Evolutionary conservation across 1,284 basidiomycete species (phyloP).

Genomic region (Ganoderma multipileum): DNA sequence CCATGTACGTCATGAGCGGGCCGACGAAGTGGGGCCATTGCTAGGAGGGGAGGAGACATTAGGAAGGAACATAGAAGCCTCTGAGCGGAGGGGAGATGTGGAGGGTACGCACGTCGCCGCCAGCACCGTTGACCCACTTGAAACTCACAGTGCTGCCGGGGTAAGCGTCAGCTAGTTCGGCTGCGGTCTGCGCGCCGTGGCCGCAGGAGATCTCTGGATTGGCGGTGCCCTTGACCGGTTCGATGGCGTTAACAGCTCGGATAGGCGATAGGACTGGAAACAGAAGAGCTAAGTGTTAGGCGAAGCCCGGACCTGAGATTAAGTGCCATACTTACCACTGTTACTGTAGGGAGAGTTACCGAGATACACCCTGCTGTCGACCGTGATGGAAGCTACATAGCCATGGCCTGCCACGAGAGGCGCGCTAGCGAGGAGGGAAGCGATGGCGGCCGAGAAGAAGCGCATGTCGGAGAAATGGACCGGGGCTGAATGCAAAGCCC

Average conservation of each 20-base stretch:
- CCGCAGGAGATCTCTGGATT: constrained; percentile 51
- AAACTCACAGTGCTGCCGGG: constrained; percentile 53
- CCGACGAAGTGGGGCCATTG: constrained; percentile 54
- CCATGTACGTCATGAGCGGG: constrained; percentile 75
- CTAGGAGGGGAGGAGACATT: not conserved
- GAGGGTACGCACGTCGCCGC: constrained; percentile 31
- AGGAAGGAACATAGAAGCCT: not conserved
- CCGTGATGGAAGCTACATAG: constrained; percentile 55
- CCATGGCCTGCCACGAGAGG: constrained; percentile 63
- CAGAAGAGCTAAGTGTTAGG: not conserved
- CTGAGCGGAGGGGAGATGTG: no score
- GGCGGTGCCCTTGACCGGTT: constrained; percentile 50
- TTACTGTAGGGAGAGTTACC: constrained; percentile 59
- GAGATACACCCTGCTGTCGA: constrained; percentile 60
- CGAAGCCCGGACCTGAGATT: constrained; percentile 44
- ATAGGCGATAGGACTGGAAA: constrained; percentile 31
- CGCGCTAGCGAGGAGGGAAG: constrained; percentile 32
- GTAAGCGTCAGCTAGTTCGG: constrained; percentile 44
- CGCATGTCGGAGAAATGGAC: constrained; percentile 17
- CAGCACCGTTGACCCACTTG: constrained; percentile 60
- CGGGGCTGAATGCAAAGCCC: not conserved
- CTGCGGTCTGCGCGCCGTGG: constrained; percentile 45
- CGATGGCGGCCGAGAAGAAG: constrained; percentile 15
- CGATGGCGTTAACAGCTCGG: constrained; percentile 38
- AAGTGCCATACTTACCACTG: constrained; percentile 32